Conservation (phyloP, 345 rosid genomes). For the Euclidium syriacum region DNA sequence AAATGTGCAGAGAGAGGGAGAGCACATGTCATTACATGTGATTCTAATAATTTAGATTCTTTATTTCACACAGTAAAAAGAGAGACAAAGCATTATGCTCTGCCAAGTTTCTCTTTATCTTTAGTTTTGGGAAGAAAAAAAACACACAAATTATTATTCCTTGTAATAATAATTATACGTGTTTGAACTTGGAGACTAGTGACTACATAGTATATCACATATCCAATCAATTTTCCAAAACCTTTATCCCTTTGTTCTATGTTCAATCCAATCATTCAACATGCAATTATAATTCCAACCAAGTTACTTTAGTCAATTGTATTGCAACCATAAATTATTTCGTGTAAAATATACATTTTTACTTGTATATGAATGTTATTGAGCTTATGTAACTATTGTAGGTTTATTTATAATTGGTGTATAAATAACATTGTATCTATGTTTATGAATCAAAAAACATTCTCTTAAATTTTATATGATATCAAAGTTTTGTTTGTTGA, state of each 20-base stretch:
- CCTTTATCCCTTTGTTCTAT: conserved; percentile 2
- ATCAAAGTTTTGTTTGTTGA: no score
- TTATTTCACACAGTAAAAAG: conserved; percentile 21
- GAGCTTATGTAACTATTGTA: no score
- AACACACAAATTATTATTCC: not conserved
- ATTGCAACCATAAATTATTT: not conserved
- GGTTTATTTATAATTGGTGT: no score
- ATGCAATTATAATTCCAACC: not conserved
- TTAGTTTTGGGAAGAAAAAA: not conserved
- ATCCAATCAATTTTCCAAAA: not conserved
- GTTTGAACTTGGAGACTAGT: not conserved
- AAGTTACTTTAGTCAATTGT: not conserved
- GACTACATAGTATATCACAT: not conserved
- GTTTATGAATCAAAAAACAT: no score
- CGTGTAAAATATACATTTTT: no score
- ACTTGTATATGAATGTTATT: no score
- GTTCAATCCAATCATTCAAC: conserved; percentile 20
- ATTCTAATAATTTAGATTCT: conserved; percentile 35
- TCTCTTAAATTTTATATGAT: no score
- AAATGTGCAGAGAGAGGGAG: conserved; percentile 29
- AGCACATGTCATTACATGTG: conserved; percentile 38
- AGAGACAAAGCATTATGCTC: conserved; percentile 24
- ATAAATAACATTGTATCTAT: no score
- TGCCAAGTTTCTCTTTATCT: conserved; percentile 24
- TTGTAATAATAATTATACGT: not conserved